Percentiles rank a stretch among this genome's conserved stretches.
These are phyloP conservation scores for Kandelia obovata DNA, from an alignment of 345 rosid species.

Conservation along the genomic window DNA sequence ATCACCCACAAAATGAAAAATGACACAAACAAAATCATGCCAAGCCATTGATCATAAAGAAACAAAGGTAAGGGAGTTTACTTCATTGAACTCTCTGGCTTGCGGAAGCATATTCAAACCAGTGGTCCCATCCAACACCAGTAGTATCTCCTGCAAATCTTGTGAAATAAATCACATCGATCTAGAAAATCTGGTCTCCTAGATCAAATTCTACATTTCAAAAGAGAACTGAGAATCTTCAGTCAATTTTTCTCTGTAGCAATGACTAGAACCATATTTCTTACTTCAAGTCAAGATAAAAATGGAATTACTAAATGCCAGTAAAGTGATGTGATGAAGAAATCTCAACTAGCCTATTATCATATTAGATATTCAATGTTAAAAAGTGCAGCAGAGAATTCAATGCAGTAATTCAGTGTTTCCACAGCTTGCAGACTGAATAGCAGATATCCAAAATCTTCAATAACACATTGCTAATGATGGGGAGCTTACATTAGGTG, in stretches of 20 bases:
- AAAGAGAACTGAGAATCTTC: neutral
- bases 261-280: neutral
- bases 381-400: neutral
- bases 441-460: slow-evolving; percentile 4
- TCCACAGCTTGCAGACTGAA: slow-evolving; percentile 2
- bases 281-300: neutral
- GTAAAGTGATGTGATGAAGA: neutral
- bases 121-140: slow-evolving; percentile 94
- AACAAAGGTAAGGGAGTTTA: slow-evolving; percentile 27
- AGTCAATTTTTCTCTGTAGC: neutral
- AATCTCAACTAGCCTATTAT: slow-evolving; percentile 4
- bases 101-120: slow-evolving; percentile 99
- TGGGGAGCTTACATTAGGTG: slow-evolving; percentile 65
- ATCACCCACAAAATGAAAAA: too few relatives aligned
- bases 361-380: neutral
- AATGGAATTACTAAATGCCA: neutral
- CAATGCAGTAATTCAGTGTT: neutral
- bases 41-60: slow-evolving; percentile 1
- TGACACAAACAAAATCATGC: neutral
- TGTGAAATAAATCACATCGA: slow-evolving; percentile 2
- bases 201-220: slow-evolving; percentile 4
- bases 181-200: neutral
- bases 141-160: slow-evolving; percentile 72
- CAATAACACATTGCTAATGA: slow-evolving; percentile 1
- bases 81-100: slow-evolving; percentile 98